phyloP scores from a whole-genome alignment of 306 rosid species.

The Cucurbita argyrosperma region DNA sequence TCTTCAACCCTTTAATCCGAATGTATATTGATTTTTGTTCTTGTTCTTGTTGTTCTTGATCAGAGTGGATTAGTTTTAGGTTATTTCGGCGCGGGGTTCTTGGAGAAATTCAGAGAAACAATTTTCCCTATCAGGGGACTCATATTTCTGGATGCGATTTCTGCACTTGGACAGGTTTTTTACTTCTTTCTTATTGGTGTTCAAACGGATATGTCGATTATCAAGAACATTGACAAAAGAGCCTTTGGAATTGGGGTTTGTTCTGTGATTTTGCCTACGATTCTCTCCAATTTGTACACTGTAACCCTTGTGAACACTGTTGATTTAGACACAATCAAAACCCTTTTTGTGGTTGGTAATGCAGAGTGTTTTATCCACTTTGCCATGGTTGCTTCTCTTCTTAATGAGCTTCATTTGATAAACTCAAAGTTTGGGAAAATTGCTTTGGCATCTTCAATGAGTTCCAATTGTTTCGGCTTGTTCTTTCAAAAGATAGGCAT shows the following conservation, averaged over 20 bases:
- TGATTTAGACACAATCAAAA: not conserved
- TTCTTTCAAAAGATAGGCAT: not conserved
- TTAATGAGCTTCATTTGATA: constrained; percentile 14
- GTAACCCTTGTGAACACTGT: not conserved
- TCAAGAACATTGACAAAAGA: constrained; percentile 6
- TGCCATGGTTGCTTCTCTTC: constrained; percentile 13
- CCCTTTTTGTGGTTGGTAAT: not conserved
- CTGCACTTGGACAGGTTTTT: constrained; percentile 12
- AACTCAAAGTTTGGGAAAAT: constrained; percentile 21
- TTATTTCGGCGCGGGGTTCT: constrained; percentile 14
- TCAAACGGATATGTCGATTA: constrained; percentile 12
- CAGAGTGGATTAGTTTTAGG: constrained; percentile 27
- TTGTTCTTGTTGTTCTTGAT: not conserved
- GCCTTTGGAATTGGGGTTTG: constrained; percentile 10
- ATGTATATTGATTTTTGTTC: too few species aligned
- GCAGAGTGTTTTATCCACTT: constrained; percentile 9
- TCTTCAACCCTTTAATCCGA: too few species aligned
- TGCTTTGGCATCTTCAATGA: constrained; percentile 14
- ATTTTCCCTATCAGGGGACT: constrained; percentile 20
- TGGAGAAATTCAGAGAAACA: not conserved
- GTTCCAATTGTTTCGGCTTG: not conserved
- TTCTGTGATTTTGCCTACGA: not conserved
- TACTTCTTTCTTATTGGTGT: constrained; percentile 24
- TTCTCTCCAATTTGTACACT: not conserved
- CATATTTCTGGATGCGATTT: constrained; percentile 13